Evolutionary conservation across 2,329 filamentous ascomycete species (phyloP).

Genomic region (Aspergillus ochraceoroseus): DNA sequence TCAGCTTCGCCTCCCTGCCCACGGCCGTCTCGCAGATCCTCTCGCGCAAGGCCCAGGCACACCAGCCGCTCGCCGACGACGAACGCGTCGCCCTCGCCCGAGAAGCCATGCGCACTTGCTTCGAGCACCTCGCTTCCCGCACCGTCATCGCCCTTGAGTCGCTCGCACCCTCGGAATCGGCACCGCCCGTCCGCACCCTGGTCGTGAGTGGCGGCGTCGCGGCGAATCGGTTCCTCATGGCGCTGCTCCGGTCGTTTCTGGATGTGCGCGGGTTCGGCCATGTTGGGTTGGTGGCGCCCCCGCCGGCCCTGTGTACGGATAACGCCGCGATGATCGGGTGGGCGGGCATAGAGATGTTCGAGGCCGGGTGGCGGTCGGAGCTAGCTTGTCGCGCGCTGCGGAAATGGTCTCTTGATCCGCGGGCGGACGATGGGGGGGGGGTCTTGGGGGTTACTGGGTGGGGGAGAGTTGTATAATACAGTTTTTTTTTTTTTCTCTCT

Average conservation of each 20-base stretch:
- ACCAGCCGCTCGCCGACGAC: conserved; percentile 43
- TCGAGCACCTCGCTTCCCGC: conserved; percentile 78
- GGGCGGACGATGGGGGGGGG: conserved; percentile 59
- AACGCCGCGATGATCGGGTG: conserved; percentile 98
- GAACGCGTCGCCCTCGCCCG: conserved; percentile 67
- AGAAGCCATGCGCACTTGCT: conserved; percentile 71
- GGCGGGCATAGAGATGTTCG: conserved; percentile 88
- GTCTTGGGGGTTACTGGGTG: conserved; percentile 60
- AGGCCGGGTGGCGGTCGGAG: conserved; percentile 64
- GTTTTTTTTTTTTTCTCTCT: no score
- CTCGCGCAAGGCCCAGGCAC: conserved; percentile 33
- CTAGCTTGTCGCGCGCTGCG: conserved; percentile 57
- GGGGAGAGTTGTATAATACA: conserved; percentile 27
- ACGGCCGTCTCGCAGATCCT: conserved; percentile 60
- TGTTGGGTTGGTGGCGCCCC: conserved; percentile 67
- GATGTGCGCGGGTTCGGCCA: conserved; percentile 60
- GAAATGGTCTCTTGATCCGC: conserved; percentile 70
- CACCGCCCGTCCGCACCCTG: conserved; percentile 55
- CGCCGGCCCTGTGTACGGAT: conserved; percentile 74
- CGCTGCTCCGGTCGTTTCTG: conserved; percentile 59
- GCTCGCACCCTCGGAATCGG: conserved; percentile 19
- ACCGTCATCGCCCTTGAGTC: conserved; percentile 63
- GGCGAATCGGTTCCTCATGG: conserved; percentile 71
- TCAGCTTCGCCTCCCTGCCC: conserved; percentile 69
- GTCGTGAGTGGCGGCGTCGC: conserved; percentile 90